Evolutionary conservation across 768 basidiomycete species (phyloP).

Genomic region (Thelephora ganbajun): DNA sequence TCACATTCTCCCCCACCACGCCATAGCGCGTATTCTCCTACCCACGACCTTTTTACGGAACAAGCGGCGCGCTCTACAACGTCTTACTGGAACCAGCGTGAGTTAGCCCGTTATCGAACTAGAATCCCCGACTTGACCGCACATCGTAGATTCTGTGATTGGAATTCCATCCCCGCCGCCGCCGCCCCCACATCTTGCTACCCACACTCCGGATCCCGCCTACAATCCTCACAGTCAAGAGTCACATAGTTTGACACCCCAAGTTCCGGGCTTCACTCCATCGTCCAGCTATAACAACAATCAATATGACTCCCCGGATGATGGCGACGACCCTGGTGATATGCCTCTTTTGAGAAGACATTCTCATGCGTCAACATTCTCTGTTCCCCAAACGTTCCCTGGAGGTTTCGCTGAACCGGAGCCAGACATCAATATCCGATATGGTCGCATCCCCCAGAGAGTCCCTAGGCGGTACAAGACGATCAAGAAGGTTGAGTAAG

Average conservation of each 20-base stretch:
- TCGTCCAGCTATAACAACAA: constrained; percentile 20
- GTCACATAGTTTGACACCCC: constrained; percentile 8
- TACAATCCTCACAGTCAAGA: neutral
- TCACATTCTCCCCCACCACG: constrained; percentile 5
- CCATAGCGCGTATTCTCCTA: constrained; percentile 4
- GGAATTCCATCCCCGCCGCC: neutral
- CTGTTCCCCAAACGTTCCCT: constrained; percentile 29
- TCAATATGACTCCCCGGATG: constrained; percentile 28
- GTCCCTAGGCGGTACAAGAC: constrained; percentile 88
- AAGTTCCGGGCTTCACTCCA: constrained; percentile 11
- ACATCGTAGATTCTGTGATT: neutral
- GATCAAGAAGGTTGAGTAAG: constrained; percentile 79
- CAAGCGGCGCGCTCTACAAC: constrained; percentile 6
- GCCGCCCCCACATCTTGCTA: neutral
- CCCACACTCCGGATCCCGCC: neutral
- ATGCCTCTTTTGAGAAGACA: constrained; percentile 41
- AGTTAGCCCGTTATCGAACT: constrained; percentile 5
- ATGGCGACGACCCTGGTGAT: constrained; percentile 38
- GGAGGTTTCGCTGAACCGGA: constrained; percentile 20
- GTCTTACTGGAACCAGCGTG: constrained; percentile 12
- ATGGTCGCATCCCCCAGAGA: constrained; percentile 83
- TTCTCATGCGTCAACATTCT: constrained; percentile 14
- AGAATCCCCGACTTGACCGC: too few relatives aligned
- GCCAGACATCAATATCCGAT: constrained; percentile 57
- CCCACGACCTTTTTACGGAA: constrained; percentile 10